These are phyloP conservation scores for Solanum clarkiae DNA, from an alignment of 257 asterid genomes.

Conservation along the genomic window DNA sequence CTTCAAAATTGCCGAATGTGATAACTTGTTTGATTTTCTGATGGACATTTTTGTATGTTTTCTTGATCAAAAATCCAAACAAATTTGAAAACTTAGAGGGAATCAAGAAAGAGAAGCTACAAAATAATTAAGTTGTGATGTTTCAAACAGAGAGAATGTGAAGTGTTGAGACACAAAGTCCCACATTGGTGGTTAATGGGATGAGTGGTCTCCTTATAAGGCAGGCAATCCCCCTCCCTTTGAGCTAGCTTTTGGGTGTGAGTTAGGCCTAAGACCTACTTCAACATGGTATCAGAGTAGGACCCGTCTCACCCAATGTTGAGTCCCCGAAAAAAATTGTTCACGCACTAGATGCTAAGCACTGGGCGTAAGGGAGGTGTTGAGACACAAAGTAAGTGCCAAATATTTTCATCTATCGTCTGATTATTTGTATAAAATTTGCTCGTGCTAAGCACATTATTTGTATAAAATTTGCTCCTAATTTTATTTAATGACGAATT, in stretches of 20 bases:
- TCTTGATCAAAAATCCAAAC: not conserved
- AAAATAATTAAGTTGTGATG: not conserved
- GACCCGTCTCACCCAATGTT: no score
- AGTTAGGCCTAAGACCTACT: no score
- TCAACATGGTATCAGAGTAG: no score
- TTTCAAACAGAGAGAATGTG: not conserved
- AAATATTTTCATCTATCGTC: not conserved
- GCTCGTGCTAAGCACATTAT: no score
- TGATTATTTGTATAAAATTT: not conserved
- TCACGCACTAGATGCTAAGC: no score
- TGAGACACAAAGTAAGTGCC: not conserved
- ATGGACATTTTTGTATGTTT: conserved; percentile 11
- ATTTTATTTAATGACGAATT: not conserved
- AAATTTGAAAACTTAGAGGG: not conserved
- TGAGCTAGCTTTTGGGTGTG: no score
- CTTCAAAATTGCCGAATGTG: conserved; percentile 25
- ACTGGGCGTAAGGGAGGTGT: no score
- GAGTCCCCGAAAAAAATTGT: no score
- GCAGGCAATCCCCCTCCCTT: no score
- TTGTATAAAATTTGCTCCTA: not conserved
- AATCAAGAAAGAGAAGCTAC: not conserved
- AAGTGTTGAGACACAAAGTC: no score
- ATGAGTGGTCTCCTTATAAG: no score
- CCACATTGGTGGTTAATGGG: no score
- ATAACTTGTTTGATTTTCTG: conserved; percentile 19